Evolutionary conservation across 352 stramenopile species (phyloP).

Genomic region (Plasmopara halstedii): DNA sequence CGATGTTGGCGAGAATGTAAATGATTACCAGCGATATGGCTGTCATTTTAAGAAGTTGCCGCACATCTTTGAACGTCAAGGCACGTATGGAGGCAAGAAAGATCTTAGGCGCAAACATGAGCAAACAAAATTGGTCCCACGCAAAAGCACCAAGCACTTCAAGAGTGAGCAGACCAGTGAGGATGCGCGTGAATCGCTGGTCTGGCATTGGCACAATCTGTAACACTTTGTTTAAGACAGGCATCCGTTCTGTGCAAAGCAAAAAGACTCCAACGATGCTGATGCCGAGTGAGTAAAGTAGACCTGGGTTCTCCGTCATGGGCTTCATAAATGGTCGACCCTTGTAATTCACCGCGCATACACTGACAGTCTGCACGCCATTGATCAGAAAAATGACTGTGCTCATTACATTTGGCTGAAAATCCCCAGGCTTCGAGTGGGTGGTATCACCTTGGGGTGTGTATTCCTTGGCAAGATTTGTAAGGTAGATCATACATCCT

Average conservation of each 20-base stretch:
- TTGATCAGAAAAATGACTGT: slow-evolving; percentile 98
- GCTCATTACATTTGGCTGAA: slow-evolving; percentile 98
- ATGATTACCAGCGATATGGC: slow-evolving; percentile 78
- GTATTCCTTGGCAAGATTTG: slow-evolving; percentile 88
- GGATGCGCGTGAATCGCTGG: slow-evolving; percentile 69
- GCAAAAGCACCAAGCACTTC: slow-evolving; percentile 82
- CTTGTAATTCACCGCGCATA: slow-evolving; percentile 99
- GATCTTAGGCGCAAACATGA: slow-evolving; percentile 83
- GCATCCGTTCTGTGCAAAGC: slow-evolving; percentile 89
- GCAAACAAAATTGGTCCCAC: slow-evolving; percentile 79
- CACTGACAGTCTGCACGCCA: slow-evolving; percentile 92
- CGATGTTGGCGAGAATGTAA: slow-evolving; percentile 83
- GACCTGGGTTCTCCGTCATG: slow-evolving; percentile 93
- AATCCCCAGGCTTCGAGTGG: slow-evolving; percentile 82
- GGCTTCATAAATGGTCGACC: slow-evolving; percentile 98
- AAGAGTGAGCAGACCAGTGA: slow-evolving; percentile 74
- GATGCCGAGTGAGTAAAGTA: slow-evolving; percentile 89
- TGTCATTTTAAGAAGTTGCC: slow-evolving; percentile 81
- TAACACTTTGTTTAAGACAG: slow-evolving; percentile 88
- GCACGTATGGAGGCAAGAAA: slow-evolving; percentile 71
- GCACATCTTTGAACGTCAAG: slow-evolving; percentile 72
- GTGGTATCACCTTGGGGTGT: slow-evolving; percentile 72
- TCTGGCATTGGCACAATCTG: slow-evolving; percentile 90
- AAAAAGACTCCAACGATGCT: slow-evolving; percentile 86
- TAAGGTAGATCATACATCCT: slow-evolving; percentile 88